These are phyloP conservation scores for Blastobotrys mokoenaii DNA, from an alignment of 805 yeast genomes.

Conservation along the genomic window DNA sequence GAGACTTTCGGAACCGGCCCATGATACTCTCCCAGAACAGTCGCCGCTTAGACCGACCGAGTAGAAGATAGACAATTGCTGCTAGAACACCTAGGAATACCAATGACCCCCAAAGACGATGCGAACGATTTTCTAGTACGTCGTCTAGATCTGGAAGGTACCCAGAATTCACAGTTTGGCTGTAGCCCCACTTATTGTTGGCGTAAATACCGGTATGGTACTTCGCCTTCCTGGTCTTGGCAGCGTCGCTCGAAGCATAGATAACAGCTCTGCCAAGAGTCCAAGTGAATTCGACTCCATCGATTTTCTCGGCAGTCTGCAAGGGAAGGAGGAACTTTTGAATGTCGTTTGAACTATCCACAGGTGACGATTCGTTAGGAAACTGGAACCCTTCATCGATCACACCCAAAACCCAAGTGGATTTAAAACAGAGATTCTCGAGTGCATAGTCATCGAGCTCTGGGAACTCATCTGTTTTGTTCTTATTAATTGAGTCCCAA, in stretches of 20 bases:
- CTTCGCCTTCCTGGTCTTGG: neutral
- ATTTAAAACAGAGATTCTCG: slow-evolving; percentile 80
- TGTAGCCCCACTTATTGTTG: slow-evolving; percentile 11
- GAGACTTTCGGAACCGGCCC: slow-evolving; percentile 7
- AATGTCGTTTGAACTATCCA: neutral
- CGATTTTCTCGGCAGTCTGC: slow-evolving; percentile 70
- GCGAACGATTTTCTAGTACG: slow-evolving; percentile 16
- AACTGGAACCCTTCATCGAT: slow-evolving; percentile 87
- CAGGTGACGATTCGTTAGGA: slow-evolving; percentile 35
- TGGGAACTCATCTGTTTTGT: slow-evolving; percentile 47
- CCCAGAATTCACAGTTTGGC: no score
- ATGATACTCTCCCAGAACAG: slow-evolving; percentile 16
- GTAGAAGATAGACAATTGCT: slow-evolving; percentile 28
- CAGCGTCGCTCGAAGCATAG: slow-evolving; percentile 40
- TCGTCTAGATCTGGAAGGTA: slow-evolving; percentile 7
- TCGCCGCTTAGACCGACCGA: slow-evolving; percentile 26
- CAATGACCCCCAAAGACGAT: slow-evolving; percentile 33
- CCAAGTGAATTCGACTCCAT: slow-evolving; percentile 90
- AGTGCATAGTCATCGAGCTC: slow-evolving; percentile 45
- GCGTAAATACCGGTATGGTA: slow-evolving; percentile 14
- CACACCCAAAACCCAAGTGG: slow-evolving; percentile 85
- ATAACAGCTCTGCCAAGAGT: slow-evolving; percentile 81
- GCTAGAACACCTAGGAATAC: slow-evolving; percentile 27
- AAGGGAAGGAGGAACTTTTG: slow-evolving; percentile 31
- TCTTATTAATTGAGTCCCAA: slow-evolving; percentile 50